Evolutionary conservation across 2,329 filamentous ascomycete species (phyloP).

Genomic region (Aschersonia sp.): DNA sequence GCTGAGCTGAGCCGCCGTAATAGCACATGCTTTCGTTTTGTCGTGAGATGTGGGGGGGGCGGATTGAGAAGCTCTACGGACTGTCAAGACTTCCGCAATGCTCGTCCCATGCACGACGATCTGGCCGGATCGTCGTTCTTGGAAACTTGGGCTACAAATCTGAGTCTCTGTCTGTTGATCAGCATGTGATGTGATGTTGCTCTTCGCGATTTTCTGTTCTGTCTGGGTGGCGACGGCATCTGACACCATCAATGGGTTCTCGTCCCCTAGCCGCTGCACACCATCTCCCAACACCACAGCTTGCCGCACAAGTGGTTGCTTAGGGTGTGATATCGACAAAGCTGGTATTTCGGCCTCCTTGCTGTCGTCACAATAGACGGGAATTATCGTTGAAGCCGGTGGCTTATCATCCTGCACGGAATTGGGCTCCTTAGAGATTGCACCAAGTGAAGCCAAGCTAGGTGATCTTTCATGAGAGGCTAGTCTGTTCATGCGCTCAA

Average conservation of each 20-base stretch:
- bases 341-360: conserved; percentile 30
- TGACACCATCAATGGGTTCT: too few species aligned
- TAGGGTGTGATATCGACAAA: background rate
- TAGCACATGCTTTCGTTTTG: background rate
- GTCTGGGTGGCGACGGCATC: too few species aligned
- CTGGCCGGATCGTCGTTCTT: too few species aligned
- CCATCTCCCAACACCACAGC: too few species aligned
- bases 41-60: conserved; percentile 1
- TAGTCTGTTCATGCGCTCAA: conserved; percentile 17
- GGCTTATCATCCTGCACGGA: conserved; percentile 12
- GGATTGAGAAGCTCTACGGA: conserved; percentile 2
- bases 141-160: too few species aligned
- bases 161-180: too few species aligned
- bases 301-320: too few species aligned
- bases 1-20: background rate
- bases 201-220: too few species aligned
- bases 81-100: background rate
- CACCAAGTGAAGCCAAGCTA: conserved; percentile 34
- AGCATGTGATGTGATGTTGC: too few species aligned
- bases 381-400: conserved; percentile 15
- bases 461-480: conserved; percentile 27
- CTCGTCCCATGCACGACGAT: background rate
- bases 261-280: too few species aligned
- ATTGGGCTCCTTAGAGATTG: conserved; percentile 26
- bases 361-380: conserved; percentile 38